Base-by-base conservation (phyloP, 345 rosid genomes). In the Ceriops tagal region DNA sequence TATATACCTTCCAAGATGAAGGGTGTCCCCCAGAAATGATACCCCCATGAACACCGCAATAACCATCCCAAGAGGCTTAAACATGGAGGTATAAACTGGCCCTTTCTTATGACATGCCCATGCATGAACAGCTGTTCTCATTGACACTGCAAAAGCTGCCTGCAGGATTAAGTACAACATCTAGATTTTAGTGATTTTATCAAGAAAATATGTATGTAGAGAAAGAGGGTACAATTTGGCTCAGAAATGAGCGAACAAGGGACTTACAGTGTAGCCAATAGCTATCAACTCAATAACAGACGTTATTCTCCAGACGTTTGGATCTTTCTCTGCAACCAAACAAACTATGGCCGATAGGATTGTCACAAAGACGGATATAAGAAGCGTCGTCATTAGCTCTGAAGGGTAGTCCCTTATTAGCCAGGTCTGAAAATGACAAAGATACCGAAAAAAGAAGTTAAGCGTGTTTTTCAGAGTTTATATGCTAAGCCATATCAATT, bases 1-100 rank as follows among this genome's bases (percentile, higher is more conserved):
- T 43, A 43, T 4, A 18, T 75, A 79, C 83, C 82, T 81, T 62
- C 84, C 84, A 64, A 78, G 75, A 73, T 58, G 70, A 62, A 81
- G 80, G n/a, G 61, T 67, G 24, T 79, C 82, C 21, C 82, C 80
- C 53, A 83, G 80, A 66, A 83, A 76, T 15, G 69, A 8, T 19
- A 83, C 53, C n/a, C 80, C 83, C 72, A 75, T 30, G 15, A 65
- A 10, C 9, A 71, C 28, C 22, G 79, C 81, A 69, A 81, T 75
- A 21, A 69, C 66, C 8, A 81, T 77, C 7, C 74, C 74, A 57
- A 72, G 52, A 5, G 84, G 81, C 58, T 71, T 77, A 66, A 71
- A 77, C 76, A 69, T 65, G 62, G 66, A 26, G 32, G 62, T 19
- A 35, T 62, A 73, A 22, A 73, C 71, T 51, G 80, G 71, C 39